Evolutionary conservation across 2,329 filamentous ascomycete genomes (phyloP).

Genomic region (Penicillium digitatum): DNA sequence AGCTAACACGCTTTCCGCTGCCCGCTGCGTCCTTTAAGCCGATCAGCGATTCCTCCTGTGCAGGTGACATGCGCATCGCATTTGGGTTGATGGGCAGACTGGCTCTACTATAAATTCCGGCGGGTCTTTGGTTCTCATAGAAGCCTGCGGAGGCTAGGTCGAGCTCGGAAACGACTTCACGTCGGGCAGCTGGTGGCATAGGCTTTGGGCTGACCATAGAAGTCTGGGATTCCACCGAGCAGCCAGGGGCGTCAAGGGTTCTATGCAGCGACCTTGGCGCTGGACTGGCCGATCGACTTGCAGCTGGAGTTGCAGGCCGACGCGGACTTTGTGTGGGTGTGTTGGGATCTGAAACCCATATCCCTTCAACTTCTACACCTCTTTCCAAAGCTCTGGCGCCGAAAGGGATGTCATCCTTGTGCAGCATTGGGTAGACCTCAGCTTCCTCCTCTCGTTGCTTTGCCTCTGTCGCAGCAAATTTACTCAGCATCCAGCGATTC

Average conservation of each 20-base stretch:
- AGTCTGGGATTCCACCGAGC: conserved; percentile 2
- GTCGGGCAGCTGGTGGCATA: conserved; percentile 2
- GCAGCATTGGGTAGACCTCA: conserved; percentile 55
- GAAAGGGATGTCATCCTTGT: conserved; percentile 67
- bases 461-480: conserved; percentile 62
- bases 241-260: not conserved
- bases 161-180: not conserved
- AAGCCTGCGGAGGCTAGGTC: conserved; percentile 8
- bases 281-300: conserved; percentile 15
- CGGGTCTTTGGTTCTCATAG: conserved; percentile 4
- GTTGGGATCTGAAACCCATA: conserved; percentile 63
- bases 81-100: not conserved
- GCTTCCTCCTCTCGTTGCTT: conserved; percentile 55
- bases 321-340: conserved; percentile 29
- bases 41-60: not conserved
- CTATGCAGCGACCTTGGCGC: not conserved
- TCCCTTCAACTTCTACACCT: conserved; percentile 78
- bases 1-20: conserved; percentile 16
- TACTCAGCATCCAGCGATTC: conserved; percentile 56
- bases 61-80: conserved; percentile 2
- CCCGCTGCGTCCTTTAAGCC: not conserved
- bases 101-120: conserved; percentile 4
- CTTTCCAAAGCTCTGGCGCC: conserved; percentile 80
- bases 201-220: not conserved
- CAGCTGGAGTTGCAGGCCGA: conserved; percentile 22